phyloP scores from a whole-genome alignment of 163 green algal genomes.

The Volvox carteri region DNA sequence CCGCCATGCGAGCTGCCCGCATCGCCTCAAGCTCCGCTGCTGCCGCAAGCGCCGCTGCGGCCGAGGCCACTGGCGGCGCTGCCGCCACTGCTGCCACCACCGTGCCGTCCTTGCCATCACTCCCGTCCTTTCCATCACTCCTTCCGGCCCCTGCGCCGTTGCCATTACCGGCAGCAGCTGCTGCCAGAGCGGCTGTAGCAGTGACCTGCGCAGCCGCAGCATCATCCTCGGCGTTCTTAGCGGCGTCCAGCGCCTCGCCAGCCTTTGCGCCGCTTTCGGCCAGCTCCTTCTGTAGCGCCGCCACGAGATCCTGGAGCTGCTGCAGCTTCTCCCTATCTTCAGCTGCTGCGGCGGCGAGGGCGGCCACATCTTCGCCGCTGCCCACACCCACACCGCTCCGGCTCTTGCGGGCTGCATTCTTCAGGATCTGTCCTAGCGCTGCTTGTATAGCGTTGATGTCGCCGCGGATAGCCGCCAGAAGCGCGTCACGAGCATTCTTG shows the following conservation, averaged over 20 bases:
- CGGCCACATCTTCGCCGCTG: neutral
- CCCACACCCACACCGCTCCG: neutral
- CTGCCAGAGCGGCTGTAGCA: neutral
- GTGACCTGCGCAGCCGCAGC: neutral
- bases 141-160: neutral
- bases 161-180: neutral
- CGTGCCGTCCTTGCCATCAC: neutral
- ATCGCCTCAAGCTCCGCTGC: neutral
- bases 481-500: neutral
- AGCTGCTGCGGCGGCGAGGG: neutral
- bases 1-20: neutral
- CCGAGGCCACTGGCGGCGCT: neutral
- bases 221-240: neutral
- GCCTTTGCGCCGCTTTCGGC: neutral
- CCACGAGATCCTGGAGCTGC: neutral
- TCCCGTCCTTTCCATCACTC: neutral
- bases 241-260: neutral
- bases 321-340: neutral
- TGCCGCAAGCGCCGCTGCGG: neutral
- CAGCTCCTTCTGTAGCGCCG: neutral
- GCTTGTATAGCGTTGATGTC: constrained; percentile 15
- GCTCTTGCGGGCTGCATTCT: neutral
- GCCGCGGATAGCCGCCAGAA: neutral
- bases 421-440: neutral
- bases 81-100: neutral